phyloP scores from a whole-genome alignment of 306 rosid genomes.

The Cicer judaicum region DNA sequence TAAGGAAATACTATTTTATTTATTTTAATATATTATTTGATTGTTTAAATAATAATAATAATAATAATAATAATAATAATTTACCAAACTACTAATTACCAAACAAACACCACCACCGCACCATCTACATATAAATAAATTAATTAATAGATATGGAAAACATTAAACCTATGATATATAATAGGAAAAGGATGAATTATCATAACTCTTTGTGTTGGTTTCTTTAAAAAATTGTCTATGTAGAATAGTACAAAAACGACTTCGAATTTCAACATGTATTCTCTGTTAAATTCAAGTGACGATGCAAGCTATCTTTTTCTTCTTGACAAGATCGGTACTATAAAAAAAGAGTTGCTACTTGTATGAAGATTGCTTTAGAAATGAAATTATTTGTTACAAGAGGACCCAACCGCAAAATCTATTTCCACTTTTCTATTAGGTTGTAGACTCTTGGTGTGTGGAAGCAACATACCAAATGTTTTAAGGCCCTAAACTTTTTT shows the following conservation, averaged over 20 bases:
- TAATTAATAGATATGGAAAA: not conserved
- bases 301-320: not conserved
- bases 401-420: no score
- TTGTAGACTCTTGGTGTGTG: no score
- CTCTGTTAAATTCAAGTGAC: not conserved
- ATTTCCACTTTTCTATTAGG: no score
- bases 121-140: not conserved
- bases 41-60: no score
- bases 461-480: no score
- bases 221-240: not conserved
- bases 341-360: no score
- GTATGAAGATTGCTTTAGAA: no score
- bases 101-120: not conserved
- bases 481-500: no score
- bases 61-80: not conserved
- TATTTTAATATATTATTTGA: no score
- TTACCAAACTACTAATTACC: conserved; percentile 7
- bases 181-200: not conserved
- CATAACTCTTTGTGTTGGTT: not conserved
- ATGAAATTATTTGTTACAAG: no score
- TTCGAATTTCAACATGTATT: not conserved
- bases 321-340: no score
- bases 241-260: not conserved
- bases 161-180: not conserved
- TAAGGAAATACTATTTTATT: no score